Evolutionary conservation across 768 basidiomycete genomes (phyloP).

Genomic region (Megacollybia marginata): DNA sequence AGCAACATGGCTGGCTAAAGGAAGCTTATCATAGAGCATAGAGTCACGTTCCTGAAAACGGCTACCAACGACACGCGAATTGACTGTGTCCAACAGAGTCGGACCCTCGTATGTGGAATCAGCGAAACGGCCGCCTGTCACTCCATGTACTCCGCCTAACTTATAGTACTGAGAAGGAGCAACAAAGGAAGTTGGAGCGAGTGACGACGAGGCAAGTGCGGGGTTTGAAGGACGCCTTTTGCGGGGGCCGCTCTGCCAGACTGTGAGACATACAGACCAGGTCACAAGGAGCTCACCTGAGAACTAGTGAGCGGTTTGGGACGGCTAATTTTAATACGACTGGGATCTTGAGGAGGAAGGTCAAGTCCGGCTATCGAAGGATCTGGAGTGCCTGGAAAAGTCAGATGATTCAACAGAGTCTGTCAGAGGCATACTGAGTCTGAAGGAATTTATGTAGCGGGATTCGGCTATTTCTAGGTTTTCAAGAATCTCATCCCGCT

Average conservation of each 20-base stretch:
- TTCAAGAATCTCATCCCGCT: conserved; percentile 71
- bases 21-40: conserved; percentile 46
- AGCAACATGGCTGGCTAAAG: conserved; percentile 50
- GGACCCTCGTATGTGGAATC: conserved; percentile 34
- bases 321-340: conserved; percentile 58
- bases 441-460: conserved; percentile 70
- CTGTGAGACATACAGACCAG: too few species aligned
- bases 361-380: conserved; percentile 60
- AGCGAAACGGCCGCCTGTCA: conserved; percentile 52
- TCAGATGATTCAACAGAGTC: too few species aligned
- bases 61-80: conserved; percentile 56
- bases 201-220: conserved; percentile 61
- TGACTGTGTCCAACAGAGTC: conserved; percentile 51
- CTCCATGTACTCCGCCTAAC: conserved; percentile 51
- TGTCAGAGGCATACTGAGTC: conserved; percentile 29
- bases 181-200: conserved; percentile 70
- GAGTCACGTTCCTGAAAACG: conserved; percentile 67
- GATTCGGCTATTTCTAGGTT: conserved; percentile 77
- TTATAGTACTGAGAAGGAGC: conserved; percentile 78
- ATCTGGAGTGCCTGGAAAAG: conserved; percentile 41
- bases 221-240: conserved; percentile 49
- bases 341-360: conserved; percentile 32
- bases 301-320: conserved; percentile 47
- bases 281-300: conserved; percentile 14
- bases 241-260: conserved; percentile 15